Evolutionary conservation across 2,329 filamentous ascomycete genomes (phyloP).

Genomic region (Simplicillium sp.): DNA sequence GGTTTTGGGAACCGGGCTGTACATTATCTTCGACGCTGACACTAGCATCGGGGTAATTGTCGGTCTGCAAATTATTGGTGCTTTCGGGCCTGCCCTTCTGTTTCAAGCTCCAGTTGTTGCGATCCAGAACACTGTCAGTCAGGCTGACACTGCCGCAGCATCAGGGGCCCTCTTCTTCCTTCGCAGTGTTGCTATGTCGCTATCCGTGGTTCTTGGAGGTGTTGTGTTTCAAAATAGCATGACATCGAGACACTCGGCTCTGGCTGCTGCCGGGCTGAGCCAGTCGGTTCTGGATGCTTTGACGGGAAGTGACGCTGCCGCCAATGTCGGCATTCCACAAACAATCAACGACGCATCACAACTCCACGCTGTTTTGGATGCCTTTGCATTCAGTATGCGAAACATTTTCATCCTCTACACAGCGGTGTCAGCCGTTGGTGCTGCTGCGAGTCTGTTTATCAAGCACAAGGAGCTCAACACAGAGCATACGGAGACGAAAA

Average conservation of each 20-base stretch:
- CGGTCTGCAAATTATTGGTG: constrained; percentile 48
- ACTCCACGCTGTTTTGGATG: constrained; percentile 1
- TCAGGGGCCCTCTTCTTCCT: constrained; percentile 53
- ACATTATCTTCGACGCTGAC: constrained; percentile 44
- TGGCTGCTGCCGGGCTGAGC: constrained; percentile 2
- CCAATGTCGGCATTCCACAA: constrained; percentile 5
- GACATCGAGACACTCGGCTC: constrained; percentile 17
- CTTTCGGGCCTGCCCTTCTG: constrained; percentile 52
- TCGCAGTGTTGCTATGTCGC: constrained; percentile 45
- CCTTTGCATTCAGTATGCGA: constrained; percentile 5
- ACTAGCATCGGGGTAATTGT: constrained; percentile 36
- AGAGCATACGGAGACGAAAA: constrained; percentile 5
- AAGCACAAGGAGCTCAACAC: constrained; percentile 5
- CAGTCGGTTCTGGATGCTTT: constrained; percentile 3
- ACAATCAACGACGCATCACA: constrained; percentile 1
- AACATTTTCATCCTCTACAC: constrained; percentile 6
- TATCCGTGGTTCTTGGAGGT: constrained; percentile 48
- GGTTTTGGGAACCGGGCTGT: constrained; percentile 48
- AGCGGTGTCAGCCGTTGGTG: constrained; percentile 3
- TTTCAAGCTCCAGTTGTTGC: constrained; percentile 55
- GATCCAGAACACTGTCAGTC: constrained; percentile 52
- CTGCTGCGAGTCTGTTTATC: constrained; percentile 4
- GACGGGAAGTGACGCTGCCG: constrained; percentile 4
- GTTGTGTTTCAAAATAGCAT: constrained; percentile 27
- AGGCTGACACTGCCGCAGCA: constrained; percentile 51